Base-by-base conservation (phyloP, 2,329 filamentous ascomycete genomes). In the Lecanosticta acicola region DNA sequence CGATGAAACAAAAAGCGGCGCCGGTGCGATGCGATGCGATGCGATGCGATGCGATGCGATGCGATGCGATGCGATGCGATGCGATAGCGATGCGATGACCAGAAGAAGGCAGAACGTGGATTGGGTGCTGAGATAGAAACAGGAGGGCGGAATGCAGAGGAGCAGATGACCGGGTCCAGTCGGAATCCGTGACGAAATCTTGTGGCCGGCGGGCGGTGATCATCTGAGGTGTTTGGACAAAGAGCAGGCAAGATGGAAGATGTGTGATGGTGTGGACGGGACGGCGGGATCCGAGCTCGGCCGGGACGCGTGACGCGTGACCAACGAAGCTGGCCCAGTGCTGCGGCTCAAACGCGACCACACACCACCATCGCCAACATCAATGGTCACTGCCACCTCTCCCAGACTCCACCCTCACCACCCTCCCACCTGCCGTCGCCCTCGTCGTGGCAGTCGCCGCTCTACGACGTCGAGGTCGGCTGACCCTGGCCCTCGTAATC, bases 401-500 rank as follows among this genome's bases (percentile, higher is more conserved):
- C n/a, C n/a, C n/a, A n/a, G n/a, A n/a, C 24, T 29, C 24, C 5
- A 7, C 24, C 5, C 24, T 29, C 24, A 29, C 5, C 24, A 11
- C 24, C 24, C 5, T 29, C 24, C 24, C 24, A 29, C 11, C 24
- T 11, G 24, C 5, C 5, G 24, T 29, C 24, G 24, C 24, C 7
- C 24, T 29, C 24, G 24, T 11, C n/a, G n/a, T n/a, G n/a, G n/a
- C n/a, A n/a, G n/a, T n/a, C n/a, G n/a, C 24, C 11, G 17, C 32
- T 51, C 51, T 49, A 58, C 35, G 55, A 43, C 10, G 55, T 56
- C 41, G 60, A 54, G 32, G 58, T 61, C 59, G 54, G 61, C 51
- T 63, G 60, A 62, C 57, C 49, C 39, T 55, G 55, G 32, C 55
- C 47, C 35, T 61, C 60, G 56, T 65, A 63, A 48, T 61, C 59